These are phyloP conservation scores for Mycena polygramma DNA, from an alignment of 768 basidiomycete genomes.

Conservation along the genomic window DNA sequence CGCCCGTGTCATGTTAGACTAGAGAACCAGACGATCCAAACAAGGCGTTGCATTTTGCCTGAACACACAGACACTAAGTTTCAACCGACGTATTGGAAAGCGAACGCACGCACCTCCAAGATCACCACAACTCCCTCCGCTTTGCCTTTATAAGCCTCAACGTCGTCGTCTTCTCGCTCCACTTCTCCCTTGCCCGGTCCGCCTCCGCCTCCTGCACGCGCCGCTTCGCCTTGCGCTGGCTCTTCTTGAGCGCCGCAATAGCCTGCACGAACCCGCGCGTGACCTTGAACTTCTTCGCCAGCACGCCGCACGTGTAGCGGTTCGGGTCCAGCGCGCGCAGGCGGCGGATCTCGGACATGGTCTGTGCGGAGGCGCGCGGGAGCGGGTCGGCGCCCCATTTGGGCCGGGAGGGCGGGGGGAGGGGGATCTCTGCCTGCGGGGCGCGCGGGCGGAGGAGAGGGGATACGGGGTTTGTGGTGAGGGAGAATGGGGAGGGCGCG, in stretches of 20 bases:
- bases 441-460: slow-evolving; percentile 69
- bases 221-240: slow-evolving; percentile 58
- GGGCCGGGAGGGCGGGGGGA: slow-evolving; percentile 62
- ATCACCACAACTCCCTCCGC: slow-evolving; percentile 81
- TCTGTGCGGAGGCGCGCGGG: slow-evolving; percentile 63
- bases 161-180: slow-evolving; percentile 79
- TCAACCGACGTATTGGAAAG: neutral
- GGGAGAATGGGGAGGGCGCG: slow-evolving; percentile 78
- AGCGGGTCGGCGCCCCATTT: slow-evolving; percentile 50
- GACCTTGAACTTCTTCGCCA: slow-evolving; percentile 85
- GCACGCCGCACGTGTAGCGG: slow-evolving; percentile 69
- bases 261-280: slow-evolving; percentile 75
- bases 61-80: neutral
- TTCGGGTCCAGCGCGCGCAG: slow-evolving; percentile 71
- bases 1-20: no score
- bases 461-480: slow-evolving; percentile 76
- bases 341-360: slow-evolving; percentile 67
- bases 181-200: slow-evolving; percentile 61
- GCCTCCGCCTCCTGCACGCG: slow-evolving; percentile 62
- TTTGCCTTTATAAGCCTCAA: slow-evolving; percentile 75
- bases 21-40: no score
- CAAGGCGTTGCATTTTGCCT: no score
- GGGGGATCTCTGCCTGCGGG: slow-evolving; percentile 44
- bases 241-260: slow-evolving; percentile 72
- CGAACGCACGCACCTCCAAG: neutral